Conservation (phyloP, 176 grass and related monocot species). For the Raddia distichophylla region DNA sequence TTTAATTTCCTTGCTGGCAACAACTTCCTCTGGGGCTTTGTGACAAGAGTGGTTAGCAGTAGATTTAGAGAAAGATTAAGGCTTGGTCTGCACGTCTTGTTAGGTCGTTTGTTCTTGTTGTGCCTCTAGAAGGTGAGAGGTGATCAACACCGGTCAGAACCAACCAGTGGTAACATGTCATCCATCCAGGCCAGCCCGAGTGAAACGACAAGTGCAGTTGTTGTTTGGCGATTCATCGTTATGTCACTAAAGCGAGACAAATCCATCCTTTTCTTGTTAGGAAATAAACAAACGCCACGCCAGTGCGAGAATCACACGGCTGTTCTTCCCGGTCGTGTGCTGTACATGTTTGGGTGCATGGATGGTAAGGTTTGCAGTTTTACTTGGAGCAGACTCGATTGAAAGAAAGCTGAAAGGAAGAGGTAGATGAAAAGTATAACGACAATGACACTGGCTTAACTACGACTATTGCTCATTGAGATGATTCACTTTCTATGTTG, state of each 20-base stretch:
- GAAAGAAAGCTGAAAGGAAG: neutral
- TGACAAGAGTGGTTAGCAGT: slow-evolving; percentile 40
- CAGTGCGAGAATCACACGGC: neutral
- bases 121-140: slow-evolving; percentile 35
- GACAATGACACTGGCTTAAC: neutral
- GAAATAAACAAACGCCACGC: slow-evolving; percentile 8
- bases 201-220: slow-evolving; percentile 43
- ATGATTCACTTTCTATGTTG: neutral
- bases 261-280: slow-evolving; percentile 17
- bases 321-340: neutral
- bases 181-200: neutral
- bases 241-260: slow-evolving; percentile 36
- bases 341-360: neutral
- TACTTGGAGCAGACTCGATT: slow-evolving; percentile 22
- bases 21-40: neutral
- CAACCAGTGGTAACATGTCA: slow-evolving; percentile 30
- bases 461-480: neutral
- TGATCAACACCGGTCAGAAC: slow-evolving; percentile 16
- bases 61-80: slow-evolving; percentile 29
- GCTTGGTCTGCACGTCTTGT: slow-evolving; percentile 38
- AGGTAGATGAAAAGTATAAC: neutral
- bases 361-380: slow-evolving; percentile 10
- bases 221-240: slow-evolving; percentile 24
- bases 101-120: slow-evolving; percentile 17
- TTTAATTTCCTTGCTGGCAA: slow-evolving; percentile 5